Evolutionary conservation across 129 eudicot species (phyloP).

Genomic region (Chrysanthemum makinoi): DNA sequence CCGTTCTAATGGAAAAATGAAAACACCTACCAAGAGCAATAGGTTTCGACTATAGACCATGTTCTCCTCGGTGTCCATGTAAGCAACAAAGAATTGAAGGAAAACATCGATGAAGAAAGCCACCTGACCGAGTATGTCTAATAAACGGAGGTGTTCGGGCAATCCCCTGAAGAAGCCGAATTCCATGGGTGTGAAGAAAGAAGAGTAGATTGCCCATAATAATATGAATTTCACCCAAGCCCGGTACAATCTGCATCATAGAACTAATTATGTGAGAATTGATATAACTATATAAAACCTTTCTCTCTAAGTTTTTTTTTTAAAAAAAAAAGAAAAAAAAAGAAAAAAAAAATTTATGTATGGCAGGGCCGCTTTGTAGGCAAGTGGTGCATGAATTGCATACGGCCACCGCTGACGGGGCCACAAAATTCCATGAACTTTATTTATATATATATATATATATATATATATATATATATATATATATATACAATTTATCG

Average conservation of each 20-base stretch:
- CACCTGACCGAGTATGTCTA: constrained; percentile 59
- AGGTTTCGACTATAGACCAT: constrained; percentile 47
- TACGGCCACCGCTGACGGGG: too few species aligned
- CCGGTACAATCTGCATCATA: neutral
- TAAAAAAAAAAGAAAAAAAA: too few species aligned
- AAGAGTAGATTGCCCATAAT: constrained; percentile 12
- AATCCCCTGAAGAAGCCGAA: constrained; percentile 22
- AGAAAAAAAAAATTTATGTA: too few species aligned
- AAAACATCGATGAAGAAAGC: constrained; percentile 67
- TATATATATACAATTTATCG: too few species aligned
- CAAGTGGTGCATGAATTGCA: too few species aligned
- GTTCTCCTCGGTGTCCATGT: constrained; percentile 57
- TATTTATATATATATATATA: too few species aligned
- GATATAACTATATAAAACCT: too few species aligned
- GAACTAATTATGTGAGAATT: neutral
- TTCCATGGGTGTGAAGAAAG: constrained; percentile 17
- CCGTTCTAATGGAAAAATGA: neutral
- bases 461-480: too few species aligned
- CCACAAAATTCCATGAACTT: too few species aligned
- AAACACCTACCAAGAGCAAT: constrained; percentile 45
- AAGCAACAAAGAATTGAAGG: constrained; percentile 67
- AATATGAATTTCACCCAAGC: neutral
- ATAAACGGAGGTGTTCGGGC: constrained; percentile 45
- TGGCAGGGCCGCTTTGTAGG: too few species aligned
- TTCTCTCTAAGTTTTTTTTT: too few species aligned